A percentile compares a stretch with the other conserved stretches of the same genome.
phyloP scores from a whole-genome alignment of 2,329 filamentous ascomycete species.

The Cladosporium velox region DNA sequence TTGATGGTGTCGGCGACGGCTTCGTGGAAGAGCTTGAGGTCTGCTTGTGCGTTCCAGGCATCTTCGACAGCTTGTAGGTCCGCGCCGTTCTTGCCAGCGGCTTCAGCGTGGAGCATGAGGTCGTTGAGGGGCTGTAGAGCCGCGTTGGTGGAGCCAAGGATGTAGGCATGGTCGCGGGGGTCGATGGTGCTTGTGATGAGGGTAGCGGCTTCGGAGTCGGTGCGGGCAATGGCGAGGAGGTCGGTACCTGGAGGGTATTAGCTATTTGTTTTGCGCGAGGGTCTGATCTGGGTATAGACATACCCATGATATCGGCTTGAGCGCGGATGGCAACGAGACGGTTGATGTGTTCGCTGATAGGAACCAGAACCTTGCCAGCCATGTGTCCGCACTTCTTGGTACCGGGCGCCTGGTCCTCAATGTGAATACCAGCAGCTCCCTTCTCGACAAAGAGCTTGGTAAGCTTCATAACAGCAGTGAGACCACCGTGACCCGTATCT shows the following conservation, averaged over 20 bases:
- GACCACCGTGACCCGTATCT: slow-evolving; percentile 92
- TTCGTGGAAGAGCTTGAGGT: slow-evolving; percentile 85
- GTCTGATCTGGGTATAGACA: slow-evolving; percentile 19
- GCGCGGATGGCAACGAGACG: slow-evolving; percentile 93
- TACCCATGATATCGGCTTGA: slow-evolving; percentile 97
- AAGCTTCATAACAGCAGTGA: slow-evolving; percentile 99
- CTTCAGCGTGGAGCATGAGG: slow-evolving; percentile 85
- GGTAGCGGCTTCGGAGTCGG: slow-evolving; percentile 95
- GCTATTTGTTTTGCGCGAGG: neutral
- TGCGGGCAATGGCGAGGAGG: slow-evolving; percentile 87
- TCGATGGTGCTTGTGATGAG: slow-evolving; percentile 97
- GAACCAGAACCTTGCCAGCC: slow-evolving; percentile 97
- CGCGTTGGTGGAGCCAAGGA: slow-evolving; percentile 85
- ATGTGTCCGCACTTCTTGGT: slow-evolving; percentile 99
- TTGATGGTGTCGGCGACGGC: slow-evolving; percentile 83
- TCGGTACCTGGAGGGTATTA: slow-evolving; percentile 62
- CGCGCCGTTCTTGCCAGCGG: slow-evolving; percentile 74
- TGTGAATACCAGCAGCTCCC: slow-evolving; percentile 95
- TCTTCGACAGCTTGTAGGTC: slow-evolving; percentile 92
- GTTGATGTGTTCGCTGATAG: slow-evolving; percentile 97
- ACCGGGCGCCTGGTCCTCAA: slow-evolving; percentile 96
- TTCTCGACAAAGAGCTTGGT: slow-evolving; percentile 97
- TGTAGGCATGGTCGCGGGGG: slow-evolving; percentile 90
- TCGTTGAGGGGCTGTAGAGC: slow-evolving; percentile 81
- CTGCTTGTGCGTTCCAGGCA: slow-evolving; percentile 75